Percentiles rank a stretch among this genome's conserved stretches.
phyloP scores from a whole-genome alignment of 345 rosid genomes.

The Sisymbrium altissimum region DNA sequence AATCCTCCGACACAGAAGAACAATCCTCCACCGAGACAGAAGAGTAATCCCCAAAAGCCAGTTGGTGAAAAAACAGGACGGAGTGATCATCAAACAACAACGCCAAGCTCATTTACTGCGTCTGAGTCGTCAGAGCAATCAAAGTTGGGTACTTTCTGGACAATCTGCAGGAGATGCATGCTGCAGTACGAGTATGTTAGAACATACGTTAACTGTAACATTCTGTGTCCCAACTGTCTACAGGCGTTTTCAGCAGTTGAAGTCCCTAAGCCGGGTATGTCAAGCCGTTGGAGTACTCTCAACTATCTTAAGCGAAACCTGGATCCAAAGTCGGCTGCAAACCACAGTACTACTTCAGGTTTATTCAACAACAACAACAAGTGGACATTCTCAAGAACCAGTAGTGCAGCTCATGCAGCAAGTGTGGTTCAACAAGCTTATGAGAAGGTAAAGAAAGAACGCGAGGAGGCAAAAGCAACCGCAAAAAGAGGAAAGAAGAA shows the following conservation, averaged over 20 bases:
- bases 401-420: constrained; percentile 58
- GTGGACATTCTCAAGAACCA: constrained; percentile 47
- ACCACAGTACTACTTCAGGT: constrained; percentile 28
- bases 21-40: constrained; percentile 22
- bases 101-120: constrained; percentile 16
- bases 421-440: constrained; percentile 55
- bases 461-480: constrained; percentile 55
- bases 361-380: constrained; percentile 37
- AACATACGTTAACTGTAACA: constrained; percentile 50
- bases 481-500: constrained; percentile 46
- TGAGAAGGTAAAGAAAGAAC: constrained; percentile 58
- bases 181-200: constrained; percentile 60
- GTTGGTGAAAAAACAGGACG: background rate
- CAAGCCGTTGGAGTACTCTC: constrained; percentile 43
- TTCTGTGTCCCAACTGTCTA: constrained; percentile 60
- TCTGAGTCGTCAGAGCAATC: constrained; percentile 31
- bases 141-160: constrained; percentile 59
- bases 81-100: constrained; percentile 9
- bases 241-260: constrained; percentile 55
- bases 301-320: constrained; percentile 37
- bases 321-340: constrained; percentile 38
- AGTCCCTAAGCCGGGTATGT: constrained; percentile 51
- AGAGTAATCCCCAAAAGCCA: constrained; percentile 33
- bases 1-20: constrained; percentile 30
- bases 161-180: constrained; percentile 62